These are phyloP conservation scores for Cardamine occulta DNA, from an alignment of 345 rosid genomes.

Conservation along the genomic window DNA sequence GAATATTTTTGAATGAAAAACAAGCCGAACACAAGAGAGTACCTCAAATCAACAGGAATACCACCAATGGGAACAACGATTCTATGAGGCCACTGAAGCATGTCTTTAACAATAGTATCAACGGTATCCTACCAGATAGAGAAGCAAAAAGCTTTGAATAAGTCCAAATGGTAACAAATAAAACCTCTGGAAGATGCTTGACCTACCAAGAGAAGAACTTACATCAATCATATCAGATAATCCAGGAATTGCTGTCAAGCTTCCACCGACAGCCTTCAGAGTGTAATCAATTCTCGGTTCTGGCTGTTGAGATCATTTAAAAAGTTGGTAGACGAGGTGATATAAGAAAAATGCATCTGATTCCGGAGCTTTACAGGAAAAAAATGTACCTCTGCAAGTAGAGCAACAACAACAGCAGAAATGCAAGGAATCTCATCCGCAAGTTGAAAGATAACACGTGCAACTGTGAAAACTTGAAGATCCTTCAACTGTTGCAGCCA, in stretches of 20 bases:
- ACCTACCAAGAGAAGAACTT: conserved; percentile 45
- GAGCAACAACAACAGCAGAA: conserved; percentile 95
- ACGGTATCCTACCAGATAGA: conserved; percentile 75
- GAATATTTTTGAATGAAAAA: neutral
- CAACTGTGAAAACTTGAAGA: conserved; percentile 92
- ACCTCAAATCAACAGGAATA: conserved; percentile 85
- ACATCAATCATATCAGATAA: conserved; percentile 97
- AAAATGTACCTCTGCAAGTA: conserved; percentile 80
- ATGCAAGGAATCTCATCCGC: conserved; percentile 97
- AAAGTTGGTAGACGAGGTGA: conserved; percentile 17
- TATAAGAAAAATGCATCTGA: conserved; percentile 11
- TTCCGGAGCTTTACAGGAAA: neutral
- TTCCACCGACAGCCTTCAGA: conserved; percentile 98
- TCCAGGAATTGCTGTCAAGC: conserved; percentile 96
- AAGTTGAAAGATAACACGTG: conserved; percentile 97
- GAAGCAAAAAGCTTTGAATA: conserved; percentile 21
- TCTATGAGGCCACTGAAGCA: conserved; percentile 99
- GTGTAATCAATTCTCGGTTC: conserved; percentile 94
- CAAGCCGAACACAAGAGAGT: conserved; percentile 19
- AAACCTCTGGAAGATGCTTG: conserved; percentile 4
- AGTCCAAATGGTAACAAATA: conserved; percentile 3
- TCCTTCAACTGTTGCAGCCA: conserved; percentile 78
- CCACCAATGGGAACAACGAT: conserved; percentile 99
- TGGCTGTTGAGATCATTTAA: conserved; percentile 64
- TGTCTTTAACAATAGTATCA: conserved; percentile 78